Evolutionary conservation across 768 basidiomycete genomes (phyloP).

Genomic region (Candolleomyces eurysporus): DNA sequence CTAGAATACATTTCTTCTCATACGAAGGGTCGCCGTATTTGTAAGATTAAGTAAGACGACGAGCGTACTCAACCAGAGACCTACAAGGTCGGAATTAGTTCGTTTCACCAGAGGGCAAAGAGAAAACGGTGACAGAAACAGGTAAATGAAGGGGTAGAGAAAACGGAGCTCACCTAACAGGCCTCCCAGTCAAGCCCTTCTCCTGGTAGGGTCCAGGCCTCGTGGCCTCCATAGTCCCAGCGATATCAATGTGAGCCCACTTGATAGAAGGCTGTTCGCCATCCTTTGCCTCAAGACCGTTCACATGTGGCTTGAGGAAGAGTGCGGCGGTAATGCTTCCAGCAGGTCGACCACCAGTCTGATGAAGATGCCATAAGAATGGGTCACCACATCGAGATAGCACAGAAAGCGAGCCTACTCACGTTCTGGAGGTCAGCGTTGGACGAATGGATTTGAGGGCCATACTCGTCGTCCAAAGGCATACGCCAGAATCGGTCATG

Average conservation of each 20-base stretch:
- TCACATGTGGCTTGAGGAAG: conserved; percentile 82
- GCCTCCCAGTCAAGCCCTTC: too few relatives aligned
- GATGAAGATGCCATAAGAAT: not conserved
- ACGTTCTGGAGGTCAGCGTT: conserved; percentile 86
- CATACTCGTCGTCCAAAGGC: conserved; percentile 83
- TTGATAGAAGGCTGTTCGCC: conserved; percentile 54
- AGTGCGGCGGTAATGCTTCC: conserved; percentile 82
- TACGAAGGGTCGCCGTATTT: too few relatives aligned
- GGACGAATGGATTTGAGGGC: conserved; percentile 69
- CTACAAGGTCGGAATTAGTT: too few relatives aligned
- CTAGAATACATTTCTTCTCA: too few relatives aligned
- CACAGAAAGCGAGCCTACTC: conserved; percentile 12
- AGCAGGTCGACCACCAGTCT: conserved; percentile 72
- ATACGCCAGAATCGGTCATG: conserved; percentile 89
- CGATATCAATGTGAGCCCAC: conserved; percentile 91
- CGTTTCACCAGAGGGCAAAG: too few relatives aligned
- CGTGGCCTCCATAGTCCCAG: conserved; percentile 70
- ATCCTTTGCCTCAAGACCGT: conserved; percentile 60
- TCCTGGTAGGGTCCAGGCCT: conserved; percentile 31
- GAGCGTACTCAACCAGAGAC: too few relatives aligned
- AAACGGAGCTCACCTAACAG: too few relatives aligned
- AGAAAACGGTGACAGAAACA: too few relatives aligned
- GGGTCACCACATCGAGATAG: not conserved
- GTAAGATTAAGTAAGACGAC: too few relatives aligned
- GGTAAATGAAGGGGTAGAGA: too few relatives aligned